Percentiles rank a stretch among this genome's conserved stretches.
Conservation (phyloP, 495 filamentous ascomycete genomes). For the Penicillium pancosmium region DNA sequence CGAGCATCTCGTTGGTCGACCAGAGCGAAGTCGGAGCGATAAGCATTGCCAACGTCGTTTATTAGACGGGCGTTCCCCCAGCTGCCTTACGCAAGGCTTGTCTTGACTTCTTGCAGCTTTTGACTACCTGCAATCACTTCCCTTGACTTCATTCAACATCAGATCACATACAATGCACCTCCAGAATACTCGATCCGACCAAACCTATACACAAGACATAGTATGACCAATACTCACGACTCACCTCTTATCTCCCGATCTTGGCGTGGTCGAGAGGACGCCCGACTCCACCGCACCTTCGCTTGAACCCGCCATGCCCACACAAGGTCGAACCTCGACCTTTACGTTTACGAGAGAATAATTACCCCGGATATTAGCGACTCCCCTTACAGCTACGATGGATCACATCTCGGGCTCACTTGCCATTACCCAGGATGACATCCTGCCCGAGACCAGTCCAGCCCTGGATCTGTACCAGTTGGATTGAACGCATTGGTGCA, state of each 20-base stretch:
- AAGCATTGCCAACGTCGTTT: constrained; percentile 18
- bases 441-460: background rate
- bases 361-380: constrained; percentile 31
- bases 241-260: constrained; percentile 25
- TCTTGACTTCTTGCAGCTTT: background rate
- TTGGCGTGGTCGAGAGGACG: constrained; percentile 17
- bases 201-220: background rate
- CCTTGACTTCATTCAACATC: background rate
- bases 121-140: background rate
- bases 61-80: constrained; percentile 19
- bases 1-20: constrained; percentile 1
- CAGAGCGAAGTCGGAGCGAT: constrained; percentile 30
- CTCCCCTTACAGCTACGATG: background rate
- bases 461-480: background rate
- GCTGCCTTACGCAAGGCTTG: background rate
- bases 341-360: constrained; percentile 31
- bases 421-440: background rate
- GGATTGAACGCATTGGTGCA: background rate
- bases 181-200: background rate
- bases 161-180: background rate
- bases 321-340: too few relatives aligned
- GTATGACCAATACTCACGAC: constrained; percentile 30
- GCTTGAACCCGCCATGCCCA: constrained; percentile 3
- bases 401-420: constrained; percentile 2
- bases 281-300: constrained; percentile 26